Percentiles rank a stretch among this genome's conserved stretches.
Evolutionary conservation across 2,329 filamentous ascomycete genomes (phyloP).

Genomic region (Graphilbum ipis-grandicollis): DNA sequence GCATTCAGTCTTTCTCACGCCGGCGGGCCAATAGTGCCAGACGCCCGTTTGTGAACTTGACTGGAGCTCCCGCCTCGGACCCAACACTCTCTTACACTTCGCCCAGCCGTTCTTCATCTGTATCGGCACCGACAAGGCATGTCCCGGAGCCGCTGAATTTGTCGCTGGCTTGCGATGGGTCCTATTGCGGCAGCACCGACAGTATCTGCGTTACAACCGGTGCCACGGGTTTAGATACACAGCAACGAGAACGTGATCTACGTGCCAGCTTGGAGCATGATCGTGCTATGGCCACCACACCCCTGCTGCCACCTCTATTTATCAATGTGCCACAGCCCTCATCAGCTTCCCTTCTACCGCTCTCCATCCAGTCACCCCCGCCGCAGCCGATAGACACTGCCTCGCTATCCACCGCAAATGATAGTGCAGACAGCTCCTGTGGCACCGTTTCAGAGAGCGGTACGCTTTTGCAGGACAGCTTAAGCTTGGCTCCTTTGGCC

Average conservation of each 20-base stretch:
- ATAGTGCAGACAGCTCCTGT: constrained; percentile 39
- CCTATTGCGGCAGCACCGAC: constrained; percentile 39
- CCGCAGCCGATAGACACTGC: too few species aligned
- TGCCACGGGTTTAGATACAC: constrained; percentile 26
- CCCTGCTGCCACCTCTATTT: constrained; percentile 69
- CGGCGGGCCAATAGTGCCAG: constrained; percentile 29
- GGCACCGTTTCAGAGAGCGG: constrained; percentile 10
- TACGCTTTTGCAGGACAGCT: constrained; percentile 11
- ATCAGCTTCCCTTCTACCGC: neutral
- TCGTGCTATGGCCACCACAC: constrained; percentile 54
- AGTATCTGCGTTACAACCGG: constrained; percentile 20
- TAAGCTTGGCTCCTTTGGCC: neutral
- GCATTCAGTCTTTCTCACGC: constrained; percentile 34
- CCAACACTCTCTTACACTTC: constrained; percentile 48
- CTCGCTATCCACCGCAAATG: too few species aligned
- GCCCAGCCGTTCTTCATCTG: constrained; percentile 65
- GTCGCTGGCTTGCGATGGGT: constrained; percentile 20
- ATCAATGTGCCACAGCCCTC: constrained; percentile 11
- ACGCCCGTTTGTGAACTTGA: constrained; percentile 26
- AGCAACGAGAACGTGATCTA: constrained; percentile 25
- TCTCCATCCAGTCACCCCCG: constrained; percentile 29
- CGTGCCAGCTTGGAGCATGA: constrained; percentile 36
- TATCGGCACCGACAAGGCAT: constrained; percentile 34
- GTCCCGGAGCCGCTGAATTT: constrained; percentile 8
- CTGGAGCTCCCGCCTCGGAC: constrained; percentile 52